Evolutionary conservation across 441 rosid genomes (phyloP).

Genomic region (Bocquillonia castaneifolia): DNA sequence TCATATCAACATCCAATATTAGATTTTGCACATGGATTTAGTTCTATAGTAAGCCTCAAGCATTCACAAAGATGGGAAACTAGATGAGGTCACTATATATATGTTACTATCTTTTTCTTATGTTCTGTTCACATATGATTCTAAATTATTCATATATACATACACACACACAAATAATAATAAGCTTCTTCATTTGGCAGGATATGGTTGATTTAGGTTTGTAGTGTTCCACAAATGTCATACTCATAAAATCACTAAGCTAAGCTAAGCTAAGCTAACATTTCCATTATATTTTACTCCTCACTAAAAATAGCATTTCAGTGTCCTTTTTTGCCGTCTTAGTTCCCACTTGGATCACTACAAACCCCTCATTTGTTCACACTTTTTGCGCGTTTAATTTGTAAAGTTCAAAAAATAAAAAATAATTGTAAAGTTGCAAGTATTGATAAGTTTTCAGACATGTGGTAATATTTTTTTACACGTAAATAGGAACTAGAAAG

Average conservation of each 20-base stretch:
- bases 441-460: too few species aligned
- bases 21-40: not conserved
- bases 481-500: too few species aligned
- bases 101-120: not conserved
- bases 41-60: not conserved
- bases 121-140: not conserved
- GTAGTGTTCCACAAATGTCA: conserved; percentile 9
- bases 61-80: not conserved
- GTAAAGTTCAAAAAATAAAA: not conserved
- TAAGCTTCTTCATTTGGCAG: not conserved
- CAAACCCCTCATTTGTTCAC: not conserved
- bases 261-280: not conserved
- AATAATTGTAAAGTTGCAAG: too few species aligned
- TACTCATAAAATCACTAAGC: not conserved
- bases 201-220: not conserved
- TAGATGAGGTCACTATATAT: too few species aligned
- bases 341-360: not conserved
- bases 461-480: too few species aligned
- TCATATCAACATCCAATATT: not conserved
- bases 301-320: not conserved
- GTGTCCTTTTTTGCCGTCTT: not conserved
- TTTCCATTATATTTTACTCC: not conserved
- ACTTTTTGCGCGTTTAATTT: not conserved
- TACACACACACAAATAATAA: not conserved
- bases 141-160: not conserved